phyloP scores from a whole-genome alignment of 2,329 filamentous ascomycete genomes.

The Colletotrichum incanum region DNA sequence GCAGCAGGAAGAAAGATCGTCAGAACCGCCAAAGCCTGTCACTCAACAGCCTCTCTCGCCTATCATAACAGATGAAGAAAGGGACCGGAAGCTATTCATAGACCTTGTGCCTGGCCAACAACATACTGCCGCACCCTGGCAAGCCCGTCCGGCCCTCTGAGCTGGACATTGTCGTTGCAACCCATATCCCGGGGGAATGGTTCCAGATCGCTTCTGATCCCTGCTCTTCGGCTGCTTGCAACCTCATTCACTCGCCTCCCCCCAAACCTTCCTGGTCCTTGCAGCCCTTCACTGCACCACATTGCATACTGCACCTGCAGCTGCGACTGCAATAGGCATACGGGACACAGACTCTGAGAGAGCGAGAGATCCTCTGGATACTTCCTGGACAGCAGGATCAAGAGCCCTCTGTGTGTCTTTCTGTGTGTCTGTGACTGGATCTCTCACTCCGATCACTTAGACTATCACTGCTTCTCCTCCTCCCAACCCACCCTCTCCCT shows the following conservation, averaged over 20 bases:
- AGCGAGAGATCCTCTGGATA: slow-evolving; percentile 4
- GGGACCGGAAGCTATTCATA: slow-evolving; percentile 35
- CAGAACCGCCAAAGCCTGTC: slow-evolving; percentile 8
- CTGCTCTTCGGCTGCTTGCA: slow-evolving; percentile 41
- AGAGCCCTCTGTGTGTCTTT: slow-evolving; percentile 2
- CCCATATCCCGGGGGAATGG: slow-evolving; percentile 26
- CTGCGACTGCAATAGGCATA: slow-evolving; percentile 19
- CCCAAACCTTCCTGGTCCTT: slow-evolving; percentile 21
- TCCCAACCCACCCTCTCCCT: slow-evolving; percentile 10
- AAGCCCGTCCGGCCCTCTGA: slow-evolving; percentile 11
- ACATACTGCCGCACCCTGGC: slow-evolving; percentile 25
- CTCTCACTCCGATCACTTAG: slow-evolving; percentile 1
- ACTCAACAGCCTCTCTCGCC: not conserved
- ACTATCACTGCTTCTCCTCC: not conserved
- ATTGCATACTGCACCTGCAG: slow-evolving; percentile 23
- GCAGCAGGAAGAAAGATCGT: not conserved
- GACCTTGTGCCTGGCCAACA: slow-evolving; percentile 21
- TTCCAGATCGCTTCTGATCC: slow-evolving; percentile 34
- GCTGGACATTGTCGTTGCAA: slow-evolving; percentile 31
- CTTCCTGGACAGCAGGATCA: slow-evolving; percentile 5
- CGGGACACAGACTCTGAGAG: slow-evolving; percentile 10
- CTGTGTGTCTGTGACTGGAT: not conserved
- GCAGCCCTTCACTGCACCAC: slow-evolving; percentile 24
- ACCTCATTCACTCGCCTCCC: slow-evolving; percentile 27
- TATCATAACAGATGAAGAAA: slow-evolving; percentile 15